Conservation (phyloP, 495 filamentous ascomycete genomes). For the Arthonia radiata region DNA sequence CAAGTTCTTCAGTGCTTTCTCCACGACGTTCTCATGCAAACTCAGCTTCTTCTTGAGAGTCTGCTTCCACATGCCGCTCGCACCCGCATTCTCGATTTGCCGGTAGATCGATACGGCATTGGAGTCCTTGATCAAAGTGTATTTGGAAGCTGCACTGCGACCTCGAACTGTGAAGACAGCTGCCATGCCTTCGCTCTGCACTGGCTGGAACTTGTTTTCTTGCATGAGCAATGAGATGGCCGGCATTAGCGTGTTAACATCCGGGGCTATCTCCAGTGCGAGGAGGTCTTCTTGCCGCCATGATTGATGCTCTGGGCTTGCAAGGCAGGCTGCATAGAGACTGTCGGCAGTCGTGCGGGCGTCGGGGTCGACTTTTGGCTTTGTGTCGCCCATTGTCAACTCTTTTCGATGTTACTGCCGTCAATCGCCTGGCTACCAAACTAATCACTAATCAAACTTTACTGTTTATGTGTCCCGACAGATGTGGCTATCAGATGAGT, state of each 20-base stretch:
- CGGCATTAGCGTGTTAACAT: not conserved
- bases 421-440: too few relatives aligned
- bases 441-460: too few relatives aligned
- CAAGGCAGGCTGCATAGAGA: not conserved
- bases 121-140: not conserved
- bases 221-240: not conserved
- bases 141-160: not conserved
- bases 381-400: too few relatives aligned
- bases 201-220: not conserved
- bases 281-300: not conserved
- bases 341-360: too few relatives aligned
- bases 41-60: slow-evolving; percentile 49
- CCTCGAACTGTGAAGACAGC: not conserved
- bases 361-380: too few relatives aligned
- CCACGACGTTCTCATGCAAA: slow-evolving; percentile 53
- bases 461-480: too few relatives aligned
- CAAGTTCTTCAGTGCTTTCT: slow-evolving; percentile 50
- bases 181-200: not conserved
- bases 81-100: not conserved
- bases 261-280: not conserved
- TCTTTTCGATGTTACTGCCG: too few relatives aligned
- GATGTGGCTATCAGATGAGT: too few relatives aligned
- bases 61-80: slow-evolving; percentile 64
- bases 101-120: not conserved
- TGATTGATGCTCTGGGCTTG: not conserved